Percentiles rank a stretch among this genome's conserved stretches.
Conservation (phyloP, 805 yeast genomes). For the Sungouiozyma intestinalis region DNA sequence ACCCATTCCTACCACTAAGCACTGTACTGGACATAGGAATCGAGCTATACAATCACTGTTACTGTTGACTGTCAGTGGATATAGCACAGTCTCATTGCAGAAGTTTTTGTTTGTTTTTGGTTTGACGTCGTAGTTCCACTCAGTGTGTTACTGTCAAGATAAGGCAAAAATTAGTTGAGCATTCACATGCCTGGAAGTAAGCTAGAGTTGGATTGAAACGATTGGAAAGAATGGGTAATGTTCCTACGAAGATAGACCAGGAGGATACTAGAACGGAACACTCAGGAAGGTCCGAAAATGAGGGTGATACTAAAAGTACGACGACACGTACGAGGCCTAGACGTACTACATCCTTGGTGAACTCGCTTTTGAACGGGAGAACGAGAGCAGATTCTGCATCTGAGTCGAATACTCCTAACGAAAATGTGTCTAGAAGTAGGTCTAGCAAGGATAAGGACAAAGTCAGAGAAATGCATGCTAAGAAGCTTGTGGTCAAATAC, state of each 20-base stretch:
- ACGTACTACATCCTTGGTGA: constrained; percentile 18
- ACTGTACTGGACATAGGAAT: neutral
- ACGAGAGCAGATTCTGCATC: constrained; percentile 16
- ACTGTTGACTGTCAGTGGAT: no score
- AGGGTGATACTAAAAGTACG: constrained; percentile 5
- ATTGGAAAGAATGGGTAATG: constrained; percentile 35
- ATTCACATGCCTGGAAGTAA: no score
- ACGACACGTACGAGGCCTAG: constrained; percentile 9
- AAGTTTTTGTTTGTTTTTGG: no score
- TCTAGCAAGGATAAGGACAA: constrained; percentile 46
- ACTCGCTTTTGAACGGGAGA: constrained; percentile 17
- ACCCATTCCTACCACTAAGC: neutral
- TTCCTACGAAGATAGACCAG: constrained; percentile 35
- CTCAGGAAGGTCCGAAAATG: constrained; percentile 3
- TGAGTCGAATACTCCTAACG: constrained; percentile 1
- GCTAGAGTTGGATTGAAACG: neutral
- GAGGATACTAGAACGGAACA: constrained; percentile 6
- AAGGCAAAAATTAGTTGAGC: no score
- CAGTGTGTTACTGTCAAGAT: no score
- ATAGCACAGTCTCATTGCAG: no score
- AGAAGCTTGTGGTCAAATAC: constrained; percentile 46
- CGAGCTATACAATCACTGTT: no score
- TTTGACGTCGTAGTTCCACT: no score
- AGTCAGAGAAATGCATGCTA: constrained; percentile 43
- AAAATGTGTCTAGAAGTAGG: constrained; percentile 24